These are phyloP conservation scores for Lyophyllum atratum DNA, from an alignment of 768 basidiomycete genomes.

Conservation along the genomic window DNA sequence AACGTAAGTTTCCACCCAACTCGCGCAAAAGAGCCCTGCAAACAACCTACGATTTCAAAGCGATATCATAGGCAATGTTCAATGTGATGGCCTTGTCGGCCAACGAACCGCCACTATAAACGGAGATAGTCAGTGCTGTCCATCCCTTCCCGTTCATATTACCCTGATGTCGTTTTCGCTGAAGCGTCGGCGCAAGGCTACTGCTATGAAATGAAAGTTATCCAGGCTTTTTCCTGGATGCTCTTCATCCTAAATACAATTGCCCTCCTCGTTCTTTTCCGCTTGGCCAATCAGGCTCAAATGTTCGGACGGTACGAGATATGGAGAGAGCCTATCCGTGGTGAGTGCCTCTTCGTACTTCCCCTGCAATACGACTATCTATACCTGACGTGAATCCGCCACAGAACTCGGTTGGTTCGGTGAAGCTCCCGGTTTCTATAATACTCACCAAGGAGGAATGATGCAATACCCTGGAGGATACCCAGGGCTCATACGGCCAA, in stretches of 20 bases:
- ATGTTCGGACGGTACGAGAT: conserved; percentile 53
- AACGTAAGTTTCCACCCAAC: conserved; percentile 42
- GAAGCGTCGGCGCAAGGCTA: conserved; percentile 58
- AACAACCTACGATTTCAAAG: conserved; percentile 32
- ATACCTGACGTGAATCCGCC: neutral
- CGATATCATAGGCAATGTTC: conserved; percentile 66
- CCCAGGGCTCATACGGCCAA: conserved; percentile 31
- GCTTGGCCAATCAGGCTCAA: conserved; percentile 58
- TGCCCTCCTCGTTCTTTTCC: conserved; percentile 57
- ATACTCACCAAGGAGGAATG: conserved; percentile 32
- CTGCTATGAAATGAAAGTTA: conserved; percentile 80
- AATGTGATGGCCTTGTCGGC: conserved; percentile 56
- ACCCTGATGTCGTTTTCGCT: conserved; percentile 5
- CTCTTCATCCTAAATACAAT: conserved; percentile 50
- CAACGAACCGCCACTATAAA: conserved; percentile 49
- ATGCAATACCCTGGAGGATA: conserved; percentile 28
- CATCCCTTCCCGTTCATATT: neutral
- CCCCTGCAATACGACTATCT: neutral
- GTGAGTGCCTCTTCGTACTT: conserved; percentile 23
- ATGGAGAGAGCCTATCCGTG: conserved; percentile 60
- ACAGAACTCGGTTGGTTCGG: conserved; percentile 77
- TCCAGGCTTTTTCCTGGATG: conserved; percentile 80
- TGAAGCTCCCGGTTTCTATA: conserved; percentile 66
- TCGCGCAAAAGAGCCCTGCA: neutral
- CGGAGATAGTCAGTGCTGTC: conserved; percentile 49